phyloP scores from a whole-genome alignment of 148 eudicot species.

The Silene conica region DNA sequence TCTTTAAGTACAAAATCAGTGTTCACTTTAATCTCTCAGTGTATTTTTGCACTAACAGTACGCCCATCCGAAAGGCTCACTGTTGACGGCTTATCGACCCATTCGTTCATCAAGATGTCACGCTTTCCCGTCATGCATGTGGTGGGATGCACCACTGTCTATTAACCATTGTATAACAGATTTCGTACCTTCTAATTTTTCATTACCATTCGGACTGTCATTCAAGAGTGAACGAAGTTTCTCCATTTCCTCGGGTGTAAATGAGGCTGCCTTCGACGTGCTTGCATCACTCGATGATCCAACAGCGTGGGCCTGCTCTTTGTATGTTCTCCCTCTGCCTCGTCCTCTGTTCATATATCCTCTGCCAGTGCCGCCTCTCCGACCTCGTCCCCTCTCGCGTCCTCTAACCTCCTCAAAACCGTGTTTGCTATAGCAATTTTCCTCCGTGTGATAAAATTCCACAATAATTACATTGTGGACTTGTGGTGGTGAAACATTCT shows the following conservation, averaged over 20 bases:
- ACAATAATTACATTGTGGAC: too few relatives aligned
- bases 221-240: neutral
- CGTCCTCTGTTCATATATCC: neutral
- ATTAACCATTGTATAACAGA: neutral
- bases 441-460: neutral
- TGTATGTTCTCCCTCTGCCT: neutral
- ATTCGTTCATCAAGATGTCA: neutral
- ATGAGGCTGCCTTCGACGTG: neutral
- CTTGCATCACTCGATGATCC: neutral
- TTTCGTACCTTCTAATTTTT: neutral
- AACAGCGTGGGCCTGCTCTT: neutral
- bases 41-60: too few relatives aligned
- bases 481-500: too few relatives aligned
- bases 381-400: neutral
- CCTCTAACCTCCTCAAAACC: neutral
- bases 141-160: neutral
- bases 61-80: neutral
- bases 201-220: too few relatives aligned
- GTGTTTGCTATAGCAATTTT: neutral
- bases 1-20: too few relatives aligned
- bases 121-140: constrained; percentile 1
- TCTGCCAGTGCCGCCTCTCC: neutral
- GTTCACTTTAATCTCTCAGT: too few relatives aligned
- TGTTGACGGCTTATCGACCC: neutral
- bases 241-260: neutral